A percentile compares a stretch with the other conserved stretches of the same genome.
phyloP scores from a whole-genome alignment of 2,329 filamentous ascomycete species.

The Rachicladosporium sp. region DNA sequence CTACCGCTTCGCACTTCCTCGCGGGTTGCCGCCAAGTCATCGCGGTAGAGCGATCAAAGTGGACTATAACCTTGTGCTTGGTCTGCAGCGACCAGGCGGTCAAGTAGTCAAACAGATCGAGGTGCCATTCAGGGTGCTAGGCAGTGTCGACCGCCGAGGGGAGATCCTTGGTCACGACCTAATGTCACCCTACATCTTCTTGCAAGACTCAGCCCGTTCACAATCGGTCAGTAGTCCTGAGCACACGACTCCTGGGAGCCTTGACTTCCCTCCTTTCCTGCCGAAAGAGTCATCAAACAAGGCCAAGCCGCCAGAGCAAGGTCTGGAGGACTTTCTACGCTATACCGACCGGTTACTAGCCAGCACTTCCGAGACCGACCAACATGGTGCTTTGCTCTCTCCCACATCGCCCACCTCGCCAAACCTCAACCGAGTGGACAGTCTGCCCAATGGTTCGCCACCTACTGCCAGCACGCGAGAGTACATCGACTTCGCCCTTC shows the following conservation, averaged over 20 bases:
- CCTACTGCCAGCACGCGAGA: constrained; percentile 58
- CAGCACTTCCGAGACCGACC: constrained; percentile 36
- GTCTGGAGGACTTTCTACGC: constrained; percentile 53
- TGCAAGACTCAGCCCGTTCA: constrained; percentile 64
- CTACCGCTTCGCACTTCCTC: constrained; percentile 75
- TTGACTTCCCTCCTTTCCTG: constrained; percentile 9
- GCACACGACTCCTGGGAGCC: constrained; percentile 2
- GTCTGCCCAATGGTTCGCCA: constrained; percentile 31
- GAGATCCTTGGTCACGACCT: constrained; percentile 87
- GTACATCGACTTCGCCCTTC: constrained; percentile 79
- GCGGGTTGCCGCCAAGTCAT: constrained; percentile 80
- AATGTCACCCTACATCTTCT: constrained; percentile 82
- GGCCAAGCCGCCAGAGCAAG: constrained; percentile 20
- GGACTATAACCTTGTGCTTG: constrained; percentile 78
- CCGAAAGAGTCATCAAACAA: constrained; percentile 26
- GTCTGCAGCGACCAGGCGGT: constrained; percentile 76
- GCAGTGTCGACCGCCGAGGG: constrained; percentile 79
- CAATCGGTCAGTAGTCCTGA: constrained; percentile 22
- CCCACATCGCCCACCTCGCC: constrained; percentile 54
- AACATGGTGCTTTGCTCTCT: constrained; percentile 53
- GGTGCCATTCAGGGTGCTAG: constrained; percentile 82
- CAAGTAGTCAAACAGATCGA: constrained; percentile 79
- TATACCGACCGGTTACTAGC: constrained; percentile 68
- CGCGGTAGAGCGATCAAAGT: constrained; percentile 91
- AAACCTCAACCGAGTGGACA: constrained; percentile 38